Evolutionary conservation across 2,329 filamentous ascomycete species (phyloP).

Genomic region (Fusarium sp.): DNA sequence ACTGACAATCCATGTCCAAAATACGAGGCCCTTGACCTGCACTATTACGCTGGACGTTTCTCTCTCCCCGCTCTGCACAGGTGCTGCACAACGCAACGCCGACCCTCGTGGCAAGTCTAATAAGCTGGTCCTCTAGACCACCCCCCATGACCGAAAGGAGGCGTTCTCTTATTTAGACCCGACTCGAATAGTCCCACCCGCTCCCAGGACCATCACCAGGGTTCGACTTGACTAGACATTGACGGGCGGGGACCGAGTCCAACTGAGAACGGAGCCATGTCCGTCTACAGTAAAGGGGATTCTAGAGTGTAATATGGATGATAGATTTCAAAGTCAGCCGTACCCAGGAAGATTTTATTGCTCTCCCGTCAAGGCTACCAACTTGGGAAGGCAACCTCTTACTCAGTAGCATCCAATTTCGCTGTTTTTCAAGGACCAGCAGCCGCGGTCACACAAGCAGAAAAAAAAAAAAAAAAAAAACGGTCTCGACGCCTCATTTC

Average conservation of each 20-base stretch:
- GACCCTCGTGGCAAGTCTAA: constrained; percentile 6
- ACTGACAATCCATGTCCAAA: constrained; percentile 4
- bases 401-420: constrained; percentile 18
- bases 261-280: constrained; percentile 27
- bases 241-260: constrained; percentile 13
- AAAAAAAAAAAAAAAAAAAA: constrained; percentile 6
- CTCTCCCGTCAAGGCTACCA: background rate
- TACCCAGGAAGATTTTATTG: background rate
- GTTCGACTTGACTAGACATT: constrained; percentile 7
- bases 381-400: constrained; percentile 13
- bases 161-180: constrained; percentile 8
- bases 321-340: background rate
- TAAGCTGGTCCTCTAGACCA: background rate
- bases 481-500: constrained; percentile 10
- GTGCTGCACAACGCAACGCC: constrained; percentile 8
- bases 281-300: constrained; percentile 15
- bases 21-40: constrained; percentile 31
- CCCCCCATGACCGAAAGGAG: constrained; percentile 28
- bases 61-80: constrained; percentile 15
- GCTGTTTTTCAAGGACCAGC: constrained; percentile 17
- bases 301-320: background rate
- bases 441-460: constrained; percentile 15
- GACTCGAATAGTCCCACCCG: background rate
- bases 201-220: constrained; percentile 13
- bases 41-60: constrained; percentile 21